Percentiles rank a stretch among this genome's conserved stretches.
These are phyloP conservation scores for Arthrobotrys megalospora DNA, from an alignment of 2,329 filamentous ascomycete genomes.

Conservation along the genomic window DNA sequence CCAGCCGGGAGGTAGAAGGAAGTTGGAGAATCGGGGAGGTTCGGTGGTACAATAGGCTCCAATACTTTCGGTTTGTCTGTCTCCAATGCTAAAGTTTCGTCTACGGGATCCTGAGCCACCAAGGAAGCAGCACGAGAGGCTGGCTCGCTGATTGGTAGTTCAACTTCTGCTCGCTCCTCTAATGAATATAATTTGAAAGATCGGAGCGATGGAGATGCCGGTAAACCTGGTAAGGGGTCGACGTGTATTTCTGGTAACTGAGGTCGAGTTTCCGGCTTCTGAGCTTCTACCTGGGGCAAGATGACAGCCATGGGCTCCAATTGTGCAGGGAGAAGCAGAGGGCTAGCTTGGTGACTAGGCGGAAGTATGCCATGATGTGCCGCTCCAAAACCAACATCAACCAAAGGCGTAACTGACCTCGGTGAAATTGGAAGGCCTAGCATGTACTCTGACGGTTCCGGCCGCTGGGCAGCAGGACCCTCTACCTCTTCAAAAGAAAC, in stretches of 20 bases:
- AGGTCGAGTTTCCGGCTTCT: neutral
- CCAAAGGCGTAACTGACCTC: neutral
- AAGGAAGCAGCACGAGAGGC: neutral
- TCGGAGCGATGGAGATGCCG: constrained; percentile 22
- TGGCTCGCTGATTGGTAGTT: constrained; percentile 8
- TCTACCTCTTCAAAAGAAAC: neutral
- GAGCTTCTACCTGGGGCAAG: neutral
- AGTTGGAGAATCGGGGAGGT: constrained; percentile 38
- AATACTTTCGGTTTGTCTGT: neutral
- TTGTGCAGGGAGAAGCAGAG: neutral
- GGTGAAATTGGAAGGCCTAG: constrained; percentile 34
- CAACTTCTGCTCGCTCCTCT: neutral
- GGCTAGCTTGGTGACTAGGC: constrained; percentile 14
- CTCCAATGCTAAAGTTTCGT: neutral
- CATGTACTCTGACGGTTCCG: neutral
- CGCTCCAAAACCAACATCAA: neutral
- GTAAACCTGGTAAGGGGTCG: neutral
- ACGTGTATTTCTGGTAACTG: neutral
- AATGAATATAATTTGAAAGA: neutral
- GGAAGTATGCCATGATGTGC: constrained; percentile 18
- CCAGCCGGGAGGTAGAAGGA: neutral
- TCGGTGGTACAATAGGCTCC: neutral
- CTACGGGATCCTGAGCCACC: neutral
- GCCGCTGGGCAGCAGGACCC: neutral
- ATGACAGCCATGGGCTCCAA: neutral